Base-by-base conservation (phyloP, 1,284 basidiomycete species). In the Austroboletus niveus region DNA sequence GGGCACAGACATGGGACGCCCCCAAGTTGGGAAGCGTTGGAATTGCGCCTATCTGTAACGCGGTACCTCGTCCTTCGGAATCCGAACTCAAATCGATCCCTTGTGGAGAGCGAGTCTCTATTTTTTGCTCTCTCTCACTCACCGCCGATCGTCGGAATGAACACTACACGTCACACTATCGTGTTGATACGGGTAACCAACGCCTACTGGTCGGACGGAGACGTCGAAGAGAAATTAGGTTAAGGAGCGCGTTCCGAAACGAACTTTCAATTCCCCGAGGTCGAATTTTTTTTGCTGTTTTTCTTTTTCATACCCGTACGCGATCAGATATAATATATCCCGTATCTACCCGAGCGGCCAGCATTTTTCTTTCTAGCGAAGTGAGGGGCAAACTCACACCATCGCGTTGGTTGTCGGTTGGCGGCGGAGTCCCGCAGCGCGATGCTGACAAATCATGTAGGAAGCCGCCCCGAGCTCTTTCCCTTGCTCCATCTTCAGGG, bases 341-440 rank as follows among this genome's bases (percentile, higher is more conserved):
- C 30, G 45, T 22, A 32, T 17, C 49, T 52, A 51, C 49, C 48
- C 50, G 50, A 43, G 17, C 6, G 38, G 47, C 38, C 47, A 35
- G 30, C 48, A 30, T 22, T 17, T 39, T 34, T 27, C 15, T 5
- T n/a, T n/a, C 20, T 17, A 32, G 59, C 57, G 57, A 58, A 49
- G 46, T 61, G 57, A 56, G 57, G 45, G 46, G 39, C 7, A 56
- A 39, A 20, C 59, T 58, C 57, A 61, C 6, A 17, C 20, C 42
- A 48, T 47, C 55, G 41, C 48, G 38, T 43, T 43, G n/a, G 29
- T 20, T 32, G 35, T 11, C n/a, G 34, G 34, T 6, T 11, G 34
- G 34, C 39, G 22, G 39, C 39, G 39, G 39, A 40, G 39, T 10
- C 11, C 39, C 39, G 39, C 22, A 40, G 39, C 20, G 39, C 2